Evolutionary conservation across 768 basidiomycete genomes (phyloP).

Genomic region (Cystobasidium onofrii): DNA sequence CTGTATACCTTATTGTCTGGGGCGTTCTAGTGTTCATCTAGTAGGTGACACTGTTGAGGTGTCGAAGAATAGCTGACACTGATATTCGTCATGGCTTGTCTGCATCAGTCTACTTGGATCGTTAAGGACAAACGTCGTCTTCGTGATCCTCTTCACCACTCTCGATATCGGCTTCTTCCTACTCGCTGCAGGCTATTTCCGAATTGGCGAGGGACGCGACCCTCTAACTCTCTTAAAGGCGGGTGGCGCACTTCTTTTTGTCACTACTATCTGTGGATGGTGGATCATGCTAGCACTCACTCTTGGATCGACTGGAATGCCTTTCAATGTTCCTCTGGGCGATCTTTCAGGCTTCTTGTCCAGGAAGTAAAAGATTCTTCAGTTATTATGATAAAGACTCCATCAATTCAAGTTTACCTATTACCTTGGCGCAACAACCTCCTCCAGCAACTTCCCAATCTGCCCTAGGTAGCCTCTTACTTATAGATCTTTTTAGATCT

Average conservation of each 20-base stretch:
- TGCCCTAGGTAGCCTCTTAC: no score
- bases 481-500: no score
- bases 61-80: no score
- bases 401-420: no score
- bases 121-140: slow-evolving; percentile 39
- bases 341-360: slow-evolving; percentile 40
- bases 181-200: slow-evolving; percentile 35
- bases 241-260: slow-evolving; percentile 41
- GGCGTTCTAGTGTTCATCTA: slow-evolving; percentile 25
- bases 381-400: no score
- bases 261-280: slow-evolving; percentile 31
- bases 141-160: slow-evolving; percentile 36
- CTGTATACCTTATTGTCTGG: slow-evolving; percentile 32
- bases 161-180: slow-evolving; percentile 41
- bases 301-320: slow-evolving; percentile 38
- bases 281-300: slow-evolving; percentile 36
- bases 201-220: slow-evolving; percentile 29
- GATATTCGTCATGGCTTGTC: no score
- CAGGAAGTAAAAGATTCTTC: slow-evolving; percentile 31
- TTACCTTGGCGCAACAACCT: no score
- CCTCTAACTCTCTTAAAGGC: slow-evolving; percentile 25
- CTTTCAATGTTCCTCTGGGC: slow-evolving; percentile 41
- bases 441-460: no score
- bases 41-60: background rate
- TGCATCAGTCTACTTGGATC: slow-evolving; percentile 34